Percentiles rank a stretch among this genome's conserved stretches.
These are phyloP conservation scores for Clonostachys rosea DNA, from an alignment of 2,329 filamentous ascomycete genomes.

Conservation along the genomic window DNA sequence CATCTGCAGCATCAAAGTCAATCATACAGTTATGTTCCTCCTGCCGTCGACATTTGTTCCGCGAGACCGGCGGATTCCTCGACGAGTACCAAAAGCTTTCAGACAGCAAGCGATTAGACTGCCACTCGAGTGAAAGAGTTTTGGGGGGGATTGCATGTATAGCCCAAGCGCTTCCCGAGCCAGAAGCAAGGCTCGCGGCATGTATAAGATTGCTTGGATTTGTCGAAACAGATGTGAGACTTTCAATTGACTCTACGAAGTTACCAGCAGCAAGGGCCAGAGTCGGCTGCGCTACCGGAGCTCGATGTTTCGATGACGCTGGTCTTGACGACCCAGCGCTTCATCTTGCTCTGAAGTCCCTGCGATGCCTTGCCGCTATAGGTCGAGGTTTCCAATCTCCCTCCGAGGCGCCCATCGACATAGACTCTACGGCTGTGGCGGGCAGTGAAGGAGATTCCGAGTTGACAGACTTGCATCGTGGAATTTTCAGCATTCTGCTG, in stretches of 20 bases:
- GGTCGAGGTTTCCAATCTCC: constrained; percentile 69
- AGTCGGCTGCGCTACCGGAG: constrained; percentile 13
- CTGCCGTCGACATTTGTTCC: constrained; percentile 64
- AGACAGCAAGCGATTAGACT: constrained; percentile 52
- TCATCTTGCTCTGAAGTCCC: constrained; percentile 46
- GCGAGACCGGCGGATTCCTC: constrained; percentile 65
- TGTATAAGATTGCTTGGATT: constrained; percentile 56
- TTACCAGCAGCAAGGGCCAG: constrained; percentile 1
- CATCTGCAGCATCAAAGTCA: constrained; percentile 66
- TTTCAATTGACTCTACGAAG: constrained; percentile 12
- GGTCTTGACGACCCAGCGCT: constrained; percentile 35
- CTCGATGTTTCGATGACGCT: constrained; percentile 17
- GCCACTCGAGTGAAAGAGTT: constrained; percentile 67
- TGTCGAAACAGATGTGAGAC: constrained; percentile 50
- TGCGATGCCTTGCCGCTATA: constrained; percentile 66
- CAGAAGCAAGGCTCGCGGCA: constrained; percentile 46
- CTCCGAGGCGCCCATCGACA: constrained; percentile 61
- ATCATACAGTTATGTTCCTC: constrained; percentile 72
- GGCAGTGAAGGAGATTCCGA: constrained; percentile 5
- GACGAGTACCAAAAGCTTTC: constrained; percentile 64
- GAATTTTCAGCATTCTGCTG: constrained; percentile 40
- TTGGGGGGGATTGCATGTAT: constrained; percentile 71
- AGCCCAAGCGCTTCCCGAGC: constrained; percentile 64
- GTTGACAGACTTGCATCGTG: constrained; percentile 31
- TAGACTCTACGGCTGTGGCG: constrained; percentile 45